Base-by-base conservation (phyloP, 495 filamentous ascomycete species). In the Emericellopsis terricola region DNA sequence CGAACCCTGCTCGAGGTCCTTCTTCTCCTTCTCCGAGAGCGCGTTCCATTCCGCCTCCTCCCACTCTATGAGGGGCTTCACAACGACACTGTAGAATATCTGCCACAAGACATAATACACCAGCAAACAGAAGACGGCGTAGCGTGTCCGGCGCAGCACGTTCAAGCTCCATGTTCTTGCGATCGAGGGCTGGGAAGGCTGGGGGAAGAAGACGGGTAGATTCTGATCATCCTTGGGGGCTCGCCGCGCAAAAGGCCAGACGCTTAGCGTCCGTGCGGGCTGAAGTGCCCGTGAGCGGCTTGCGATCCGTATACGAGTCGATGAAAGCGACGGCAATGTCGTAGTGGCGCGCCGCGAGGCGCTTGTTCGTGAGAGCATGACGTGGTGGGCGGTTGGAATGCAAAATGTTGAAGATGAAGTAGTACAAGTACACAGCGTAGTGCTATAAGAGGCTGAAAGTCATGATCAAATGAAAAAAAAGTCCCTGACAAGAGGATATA, bases 71-170 rank as follows among this genome's bases (percentile, higher is more conserved):
- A 46, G 14, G 16, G 35, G 38, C 28, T 49, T 41, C 10, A 58
- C 28, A 14, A 54, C 39, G 29, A 56, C 46, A 28, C 51, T 47
- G 19, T 55, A 52, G 28, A 63, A 54, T 11, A 42, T 28, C 21
- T 42, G 44, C 54, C 36, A 59, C 34, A 31, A 64, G 46, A 35
- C 49, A 42, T 41, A 59, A 52, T 31, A 56, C 41, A 41, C 43
- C 44, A 52, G 50, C 49, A 34, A 56, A 28, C 34, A 65, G 39
- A 46, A 49, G 10, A 57, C 23, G 23, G 23, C 23, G 23, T 26
- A 26, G 6, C 23, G 23, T 11, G 23, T 26, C 23, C 23, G 23
- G 6, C 23, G 23, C 6, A 6, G 23, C n/a, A n/a, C n/a, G n/a
- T n/a, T n/a, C n/a, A n/a, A n/a, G n/a, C n/a, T n/a, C n/a, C n/a